These are phyloP conservation scores for Tolypocladium sp. DNA, from an alignment of 2,329 filamentous ascomycete species.

Conservation along the genomic window DNA sequence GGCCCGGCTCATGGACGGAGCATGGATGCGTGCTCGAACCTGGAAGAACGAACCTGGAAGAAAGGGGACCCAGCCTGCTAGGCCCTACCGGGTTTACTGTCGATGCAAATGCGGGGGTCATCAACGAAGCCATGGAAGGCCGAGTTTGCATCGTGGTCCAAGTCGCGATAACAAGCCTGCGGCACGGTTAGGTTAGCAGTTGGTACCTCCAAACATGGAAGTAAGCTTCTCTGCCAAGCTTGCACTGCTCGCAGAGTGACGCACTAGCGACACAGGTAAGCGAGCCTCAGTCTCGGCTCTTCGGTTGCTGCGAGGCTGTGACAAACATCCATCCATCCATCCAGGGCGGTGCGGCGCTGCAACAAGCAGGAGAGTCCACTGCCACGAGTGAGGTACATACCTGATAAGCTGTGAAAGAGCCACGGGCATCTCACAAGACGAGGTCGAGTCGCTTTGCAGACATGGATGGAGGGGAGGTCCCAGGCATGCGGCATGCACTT, in stretches of 20 bases:
- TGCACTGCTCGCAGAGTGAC: not conserved
- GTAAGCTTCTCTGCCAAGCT: too few relatives aligned
- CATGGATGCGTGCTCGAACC: not conserved
- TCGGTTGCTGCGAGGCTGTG: too few relatives aligned
- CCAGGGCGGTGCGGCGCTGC: too few relatives aligned
- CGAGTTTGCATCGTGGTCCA: not conserved
- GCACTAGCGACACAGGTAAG: not conserved
- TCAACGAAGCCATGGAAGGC: not conserved
- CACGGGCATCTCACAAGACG: too few relatives aligned
- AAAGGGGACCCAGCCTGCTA: not conserved
- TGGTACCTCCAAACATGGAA: not conserved
- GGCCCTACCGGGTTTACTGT: not conserved
- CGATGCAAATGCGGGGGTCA: slow-evolving; percentile 1
- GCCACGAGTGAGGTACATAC: too few relatives aligned
- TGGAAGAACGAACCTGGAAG: not conserved
- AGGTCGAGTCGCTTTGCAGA: too few relatives aligned
- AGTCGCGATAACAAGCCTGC: not conserved
- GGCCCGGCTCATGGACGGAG: not conserved
- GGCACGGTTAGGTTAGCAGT: not conserved
- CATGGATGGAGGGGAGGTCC: too few relatives aligned
- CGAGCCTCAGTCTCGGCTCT: not conserved
- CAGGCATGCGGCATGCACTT: too few relatives aligned
- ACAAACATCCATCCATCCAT: not conserved
- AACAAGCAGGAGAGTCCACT: too few relatives aligned
- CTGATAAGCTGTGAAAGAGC: too few relatives aligned